These are phyloP conservation scores for Helianthus tuberosus DNA, from an alignment of 129 eudicot species.

Conservation along the genomic window DNA sequence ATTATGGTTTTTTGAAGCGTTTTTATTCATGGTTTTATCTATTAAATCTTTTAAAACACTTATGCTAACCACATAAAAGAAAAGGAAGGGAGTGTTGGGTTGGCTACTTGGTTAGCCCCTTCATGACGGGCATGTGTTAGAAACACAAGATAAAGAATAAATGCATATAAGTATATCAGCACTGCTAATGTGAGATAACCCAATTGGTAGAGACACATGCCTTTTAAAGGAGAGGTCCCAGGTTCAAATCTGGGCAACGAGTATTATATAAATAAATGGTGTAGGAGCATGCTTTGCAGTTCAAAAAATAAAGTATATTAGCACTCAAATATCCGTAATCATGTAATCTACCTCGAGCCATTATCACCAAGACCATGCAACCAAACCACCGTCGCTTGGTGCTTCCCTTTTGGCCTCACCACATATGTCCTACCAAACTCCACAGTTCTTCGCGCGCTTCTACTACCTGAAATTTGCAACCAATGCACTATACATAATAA, in stretches of 20 bases:
- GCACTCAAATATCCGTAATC: slow-evolving; percentile 1
- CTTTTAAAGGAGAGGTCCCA: too few relatives aligned
- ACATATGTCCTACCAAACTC: slow-evolving; percentile 99
- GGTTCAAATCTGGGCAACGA: too few relatives aligned
- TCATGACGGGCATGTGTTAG: not conserved
- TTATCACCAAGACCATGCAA: slow-evolving; percentile 99
- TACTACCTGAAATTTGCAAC: slow-evolving; percentile 55
- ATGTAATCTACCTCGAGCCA: slow-evolving; percentile 77
- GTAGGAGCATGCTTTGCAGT: too few relatives aligned
- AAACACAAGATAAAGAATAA: not conserved
- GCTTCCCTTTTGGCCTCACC: slow-evolving; percentile 96
- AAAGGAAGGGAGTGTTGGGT: not conserved
- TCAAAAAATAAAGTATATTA: slow-evolving; percentile 5
- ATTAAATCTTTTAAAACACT: not conserved
- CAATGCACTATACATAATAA: slow-evolving; percentile 6
- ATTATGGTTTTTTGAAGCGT: not conserved
- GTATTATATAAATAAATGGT: too few relatives aligned
- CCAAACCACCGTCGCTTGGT: slow-evolving; percentile 97
- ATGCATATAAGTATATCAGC: slow-evolving; percentile 5
- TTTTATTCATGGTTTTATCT: not conserved
- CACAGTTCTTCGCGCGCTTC: slow-evolving; percentile 64
- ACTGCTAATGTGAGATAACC: too few relatives aligned
- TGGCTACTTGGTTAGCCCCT: too few relatives aligned
- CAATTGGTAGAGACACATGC: too few relatives aligned
- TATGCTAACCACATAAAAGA: not conserved